Base-by-base conservation (phyloP, 2,329 filamentous ascomycete species). In the Scleromitrula shiraiana region DNA sequence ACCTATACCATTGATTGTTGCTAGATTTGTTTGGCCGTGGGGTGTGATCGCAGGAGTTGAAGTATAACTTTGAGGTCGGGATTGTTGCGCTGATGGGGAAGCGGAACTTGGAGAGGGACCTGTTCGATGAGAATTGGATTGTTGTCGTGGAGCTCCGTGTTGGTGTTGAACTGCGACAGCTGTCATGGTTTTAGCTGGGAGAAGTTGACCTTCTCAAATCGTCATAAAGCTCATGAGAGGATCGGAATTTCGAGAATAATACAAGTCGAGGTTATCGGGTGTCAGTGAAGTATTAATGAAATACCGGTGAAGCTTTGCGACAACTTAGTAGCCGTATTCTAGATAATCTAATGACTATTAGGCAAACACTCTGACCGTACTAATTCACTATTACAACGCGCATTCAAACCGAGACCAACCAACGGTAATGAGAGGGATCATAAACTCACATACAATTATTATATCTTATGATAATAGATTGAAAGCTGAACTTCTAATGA, bases 111-210 rank as follows among this genome's bases (percentile, higher is more conserved):
- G 56, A 26, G 59, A 56, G 40, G 58, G 59, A 46, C 54, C 46
- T 12, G 61, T 59, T 44, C 60, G 57, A 53, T 57, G 54, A 17
- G 55, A 53, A 37, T 54, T 58, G 40, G 60, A 58, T 51, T 59
- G 61, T 46, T 58, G 59, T 41, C 54, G 54, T 39, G 54, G 56
- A 49, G 57, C 44, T 32, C 56, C 59, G 52, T 51, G 47, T 36
- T 59, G 58, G 35, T 47, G 39, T 44, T 62, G 62, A 42, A 60
- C 57, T 44, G 59, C 60, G 29, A 65, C 59, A 37, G 62, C 62
- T 27, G 62, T 64, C 62, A 65, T 65, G n/a, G 46, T 59, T 51
- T 55, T 40, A 37, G 37, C 23, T 41, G 46, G 37, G 54, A 53
- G 50, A 57, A 53, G 46, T 33, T 41, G 41, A 41, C 50, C 55